These are phyloP conservation scores for Diplocarpon mali DNA, from an alignment of 2,329 filamentous ascomycete genomes.

Conservation along the genomic window DNA sequence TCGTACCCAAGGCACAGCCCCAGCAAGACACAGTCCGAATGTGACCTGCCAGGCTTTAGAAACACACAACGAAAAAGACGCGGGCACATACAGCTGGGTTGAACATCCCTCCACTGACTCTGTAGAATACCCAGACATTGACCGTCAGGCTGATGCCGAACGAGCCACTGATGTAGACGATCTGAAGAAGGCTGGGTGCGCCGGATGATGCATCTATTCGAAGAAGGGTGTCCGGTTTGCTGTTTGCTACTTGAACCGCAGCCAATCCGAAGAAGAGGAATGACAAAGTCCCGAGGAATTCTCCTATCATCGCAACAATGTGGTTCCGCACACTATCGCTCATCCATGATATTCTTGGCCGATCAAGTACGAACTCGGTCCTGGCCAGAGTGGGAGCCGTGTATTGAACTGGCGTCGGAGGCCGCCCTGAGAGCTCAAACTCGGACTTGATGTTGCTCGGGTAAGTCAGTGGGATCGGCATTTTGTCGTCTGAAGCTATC, in stretches of 20 bases:
- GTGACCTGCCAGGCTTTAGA: conserved; percentile 18
- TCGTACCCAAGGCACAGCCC: conserved; percentile 23
- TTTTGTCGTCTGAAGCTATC: too few relatives aligned
- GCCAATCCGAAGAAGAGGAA: conserved; percentile 22
- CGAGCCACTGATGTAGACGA: conserved; percentile 11
- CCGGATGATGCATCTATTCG: conserved; percentile 14
- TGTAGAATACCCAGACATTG: conserved; percentile 45
- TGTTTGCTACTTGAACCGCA: conserved; percentile 14
- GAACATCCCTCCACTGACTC: conserved; percentile 35
- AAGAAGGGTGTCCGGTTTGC: conserved; percentile 3
- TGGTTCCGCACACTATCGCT: conserved; percentile 9
- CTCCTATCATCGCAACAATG: conserved; percentile 33
- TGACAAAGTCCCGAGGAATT: conserved; percentile 38
- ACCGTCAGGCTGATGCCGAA: conserved; percentile 35
- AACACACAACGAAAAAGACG: background rate
- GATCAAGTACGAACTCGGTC: background rate
- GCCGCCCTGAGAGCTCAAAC: too few relatives aligned
- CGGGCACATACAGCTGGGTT: conserved; percentile 22
- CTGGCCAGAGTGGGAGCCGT: background rate
- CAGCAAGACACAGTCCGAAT: conserved; percentile 27
- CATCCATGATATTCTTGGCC: background rate
- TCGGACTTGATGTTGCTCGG: too few relatives aligned
- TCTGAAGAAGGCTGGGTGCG: conserved; percentile 12
- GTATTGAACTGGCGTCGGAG: too few relatives aligned
- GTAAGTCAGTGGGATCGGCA: too few relatives aligned